Conservation (phyloP, 495 filamentous ascomycete species). For the Podospora sp. region DNA sequence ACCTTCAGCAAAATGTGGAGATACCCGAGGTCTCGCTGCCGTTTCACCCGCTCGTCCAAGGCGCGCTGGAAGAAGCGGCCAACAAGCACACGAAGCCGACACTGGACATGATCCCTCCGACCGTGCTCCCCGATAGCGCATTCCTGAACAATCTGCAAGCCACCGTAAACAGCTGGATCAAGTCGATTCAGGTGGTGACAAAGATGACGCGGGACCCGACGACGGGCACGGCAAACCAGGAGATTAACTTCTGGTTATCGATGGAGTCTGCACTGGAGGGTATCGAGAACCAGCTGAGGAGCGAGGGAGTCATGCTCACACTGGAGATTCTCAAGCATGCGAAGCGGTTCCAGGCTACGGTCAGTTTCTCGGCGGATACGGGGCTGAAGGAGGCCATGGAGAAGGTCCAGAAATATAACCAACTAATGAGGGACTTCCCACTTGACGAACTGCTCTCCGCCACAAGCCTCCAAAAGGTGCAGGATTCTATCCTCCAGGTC, state of each 20-base stretch:
- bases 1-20: slow-evolving; percentile 96
- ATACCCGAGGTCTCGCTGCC: slow-evolving; percentile 87
- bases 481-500: slow-evolving; percentile 83
- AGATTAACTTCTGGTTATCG: slow-evolving; percentile 97
- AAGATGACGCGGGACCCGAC: slow-evolving; percentile 87
- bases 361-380: slow-evolving; percentile 94
- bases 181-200: slow-evolving; percentile 96
- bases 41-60: slow-evolving; percentile 83
- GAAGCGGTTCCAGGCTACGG: slow-evolving; percentile 93
- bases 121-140: slow-evolving; percentile 75
- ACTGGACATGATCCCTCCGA: slow-evolving; percentile 72
- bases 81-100: slow-evolving; percentile 64
- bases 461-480: slow-evolving; percentile 84
- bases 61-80: slow-evolving; percentile 74
- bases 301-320: slow-evolving; percentile 87
- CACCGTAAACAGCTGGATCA: slow-evolving; percentile 94
- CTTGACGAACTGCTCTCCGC: slow-evolving; percentile 92
- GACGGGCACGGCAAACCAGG: slow-evolving; percentile 87
- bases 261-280: slow-evolving; percentile 90
- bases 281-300: slow-evolving; percentile 83
- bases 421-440: slow-evolving; percentile 96
- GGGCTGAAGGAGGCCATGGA: slow-evolving; percentile 93
- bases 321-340: slow-evolving; percentile 92
- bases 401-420: slow-evolving; percentile 96
- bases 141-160: slow-evolving; percentile 94